Conservation (phyloP, 2,329 filamentous ascomycete genomes). For the Colletotrichum orchidophilum region DNA sequence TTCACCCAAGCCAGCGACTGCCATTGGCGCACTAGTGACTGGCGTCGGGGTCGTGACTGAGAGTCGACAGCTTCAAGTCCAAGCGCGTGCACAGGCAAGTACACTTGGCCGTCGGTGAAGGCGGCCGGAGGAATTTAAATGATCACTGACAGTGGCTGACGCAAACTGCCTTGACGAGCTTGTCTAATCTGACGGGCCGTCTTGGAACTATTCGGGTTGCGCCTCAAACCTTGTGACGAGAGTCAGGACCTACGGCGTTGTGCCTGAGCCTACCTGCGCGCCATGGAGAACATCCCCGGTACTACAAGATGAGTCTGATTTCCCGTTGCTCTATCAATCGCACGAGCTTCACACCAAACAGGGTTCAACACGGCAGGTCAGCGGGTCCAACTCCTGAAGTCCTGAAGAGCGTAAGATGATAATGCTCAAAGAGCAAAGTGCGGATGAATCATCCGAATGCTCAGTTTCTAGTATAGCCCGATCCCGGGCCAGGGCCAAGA, state of each 20-base stretch:
- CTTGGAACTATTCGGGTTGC: background rate
- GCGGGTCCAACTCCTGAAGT: background rate
- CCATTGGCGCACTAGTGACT: constrained; percentile 26
- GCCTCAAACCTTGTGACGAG: constrained; percentile 18
- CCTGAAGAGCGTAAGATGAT: background rate
- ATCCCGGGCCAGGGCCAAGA: constrained; percentile 6
- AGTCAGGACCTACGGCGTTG: background rate
- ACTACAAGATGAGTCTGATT: constrained; percentile 23
- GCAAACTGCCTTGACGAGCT: constrained; percentile 7
- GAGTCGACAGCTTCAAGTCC: constrained; percentile 19
- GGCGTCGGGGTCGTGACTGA: background rate
- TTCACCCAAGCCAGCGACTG: constrained; percentile 12
- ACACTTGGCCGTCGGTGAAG: constrained; percentile 10
- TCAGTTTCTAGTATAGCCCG: constrained; percentile 10
- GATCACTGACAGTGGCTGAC: constrained; percentile 18
- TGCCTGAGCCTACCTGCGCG: constrained; percentile 3
- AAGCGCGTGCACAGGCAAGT: constrained; percentile 24
- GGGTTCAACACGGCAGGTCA: constrained; percentile 11
- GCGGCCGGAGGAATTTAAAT: background rate
- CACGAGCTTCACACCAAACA: constrained; percentile 26
- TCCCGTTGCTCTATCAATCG: constrained; percentile 33
- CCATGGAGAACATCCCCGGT: constrained; percentile 1
- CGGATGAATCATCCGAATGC: constrained; percentile 11
- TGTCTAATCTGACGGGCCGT: background rate
- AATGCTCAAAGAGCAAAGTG: constrained; percentile 17